Conservation (phyloP, 345 rosid genomes). For the Erysimum cheiranthoides region DNA sequence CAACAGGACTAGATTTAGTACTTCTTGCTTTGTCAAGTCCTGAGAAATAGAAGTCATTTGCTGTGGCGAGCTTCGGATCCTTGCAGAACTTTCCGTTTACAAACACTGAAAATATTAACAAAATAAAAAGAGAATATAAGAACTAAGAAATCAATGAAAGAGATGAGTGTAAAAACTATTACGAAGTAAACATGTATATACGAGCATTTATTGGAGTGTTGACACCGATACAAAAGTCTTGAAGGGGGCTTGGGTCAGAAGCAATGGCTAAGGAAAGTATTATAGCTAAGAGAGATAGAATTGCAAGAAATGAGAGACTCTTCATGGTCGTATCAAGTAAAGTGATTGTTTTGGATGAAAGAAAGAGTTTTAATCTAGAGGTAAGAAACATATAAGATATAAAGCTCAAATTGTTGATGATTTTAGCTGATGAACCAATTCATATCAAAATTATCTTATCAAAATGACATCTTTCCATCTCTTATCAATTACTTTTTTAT, state of each 20-base stretch:
- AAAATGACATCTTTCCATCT: neutral
- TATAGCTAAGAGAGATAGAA: neutral
- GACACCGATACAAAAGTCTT: neutral
- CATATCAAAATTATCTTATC: too few species aligned
- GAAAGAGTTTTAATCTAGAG: neutral
- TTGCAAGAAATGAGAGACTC: neutral
- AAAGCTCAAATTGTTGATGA: too few species aligned
- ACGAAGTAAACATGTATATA: too few species aligned
- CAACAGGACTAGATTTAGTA: neutral
- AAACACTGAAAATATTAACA: neutral
- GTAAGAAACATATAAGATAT: neutral
- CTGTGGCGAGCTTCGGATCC: neutral
- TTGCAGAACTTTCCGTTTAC: constrained; percentile 8
- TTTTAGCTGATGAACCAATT: too few species aligned
- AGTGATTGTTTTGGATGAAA: neutral
- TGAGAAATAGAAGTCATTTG: neutral
- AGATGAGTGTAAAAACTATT: neutral
- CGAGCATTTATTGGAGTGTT: neutral
- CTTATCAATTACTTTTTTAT: too few species aligned
- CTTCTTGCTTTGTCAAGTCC: neutral
- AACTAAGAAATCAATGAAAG: neutral
- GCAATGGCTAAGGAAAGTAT: neutral
- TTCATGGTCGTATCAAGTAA: neutral
- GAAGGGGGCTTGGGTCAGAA: neutral
- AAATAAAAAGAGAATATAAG: too few species aligned